Percentiles rank a stretch among this genome's conserved stretches.
Evolutionary conservation across 1,139 yeast genomes (phyloP).

Genomic region (Hyphopichia buzzinii): DNA sequence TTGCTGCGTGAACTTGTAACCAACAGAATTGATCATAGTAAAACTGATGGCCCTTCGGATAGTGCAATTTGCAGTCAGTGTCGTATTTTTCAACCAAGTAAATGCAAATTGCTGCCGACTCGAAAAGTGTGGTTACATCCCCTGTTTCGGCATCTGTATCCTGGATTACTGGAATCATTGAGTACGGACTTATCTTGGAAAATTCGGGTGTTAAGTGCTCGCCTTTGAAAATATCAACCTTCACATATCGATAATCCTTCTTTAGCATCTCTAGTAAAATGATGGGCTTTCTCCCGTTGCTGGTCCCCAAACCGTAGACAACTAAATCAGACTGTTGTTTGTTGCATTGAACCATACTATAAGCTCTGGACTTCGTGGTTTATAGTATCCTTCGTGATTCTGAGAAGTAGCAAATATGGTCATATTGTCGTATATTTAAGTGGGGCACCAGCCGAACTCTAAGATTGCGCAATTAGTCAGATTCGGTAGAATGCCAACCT

Average conservation of each 20-base stretch:
- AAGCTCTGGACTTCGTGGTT: no score
- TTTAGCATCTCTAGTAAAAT: slow-evolving; percentile 13
- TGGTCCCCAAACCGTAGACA: slow-evolving; percentile 16
- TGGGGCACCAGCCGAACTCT: no score
- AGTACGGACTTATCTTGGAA: slow-evolving; percentile 11
- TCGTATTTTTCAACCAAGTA: slow-evolving; percentile 10
- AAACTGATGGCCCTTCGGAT: slow-evolving; percentile 3
- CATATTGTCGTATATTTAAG: no score
- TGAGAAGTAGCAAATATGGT: no score
- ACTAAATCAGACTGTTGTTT: no score
- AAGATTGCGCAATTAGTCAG: no score
- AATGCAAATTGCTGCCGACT: slow-evolving; percentile 10
- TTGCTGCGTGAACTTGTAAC: slow-evolving; percentile 9
- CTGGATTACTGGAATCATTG: slow-evolving; percentile 8
- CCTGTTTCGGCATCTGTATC: slow-evolving; percentile 5
- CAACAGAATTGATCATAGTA: slow-evolving; percentile 10
- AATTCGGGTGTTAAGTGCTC: slow-evolving; percentile 13
- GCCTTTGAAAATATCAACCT: slow-evolving; percentile 10
- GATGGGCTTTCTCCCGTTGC: slow-evolving; percentile 18
- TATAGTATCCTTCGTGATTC: no score
- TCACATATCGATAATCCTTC: slow-evolving; percentile 9
- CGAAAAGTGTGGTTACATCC: slow-evolving; percentile 8
- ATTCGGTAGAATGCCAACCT: no score
- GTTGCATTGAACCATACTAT: no score
- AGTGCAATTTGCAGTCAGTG: slow-evolving; percentile 7